Percentiles rank a stretch among this genome's conserved stretches.
Conservation (phyloP, 306 rosid genomes). For the Rosa persica region DNA sequence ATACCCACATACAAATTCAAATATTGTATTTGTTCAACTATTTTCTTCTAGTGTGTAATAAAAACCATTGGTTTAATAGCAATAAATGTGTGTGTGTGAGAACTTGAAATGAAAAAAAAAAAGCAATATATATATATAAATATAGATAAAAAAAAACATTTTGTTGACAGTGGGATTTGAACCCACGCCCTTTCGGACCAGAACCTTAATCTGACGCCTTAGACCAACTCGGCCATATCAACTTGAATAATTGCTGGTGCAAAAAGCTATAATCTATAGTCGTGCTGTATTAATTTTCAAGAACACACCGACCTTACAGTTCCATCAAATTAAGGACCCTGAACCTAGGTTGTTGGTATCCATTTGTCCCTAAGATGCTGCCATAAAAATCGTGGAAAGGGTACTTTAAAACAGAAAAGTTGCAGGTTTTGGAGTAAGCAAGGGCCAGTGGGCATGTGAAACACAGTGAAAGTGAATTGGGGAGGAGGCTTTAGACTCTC, state of each 20-base stretch:
- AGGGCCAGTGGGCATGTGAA: constrained; percentile 27
- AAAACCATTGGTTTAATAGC: too few species aligned
- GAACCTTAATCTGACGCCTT: constrained; percentile 69
- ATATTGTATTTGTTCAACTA: too few species aligned
- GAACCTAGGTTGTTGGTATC: constrained; percentile 29
- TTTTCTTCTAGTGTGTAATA: too few species aligned
- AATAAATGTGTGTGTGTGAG: too few species aligned
- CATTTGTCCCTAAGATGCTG: constrained; percentile 29
- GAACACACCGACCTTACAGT: neutral
- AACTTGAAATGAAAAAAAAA: too few species aligned
- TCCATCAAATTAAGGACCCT: constrained; percentile 24
- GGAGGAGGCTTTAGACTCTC: constrained; percentile 4
- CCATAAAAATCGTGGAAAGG: constrained; percentile 21
- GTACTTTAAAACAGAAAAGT: neutral
- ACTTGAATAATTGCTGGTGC: neutral
- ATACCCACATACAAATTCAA: too few species aligned
- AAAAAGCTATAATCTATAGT: too few species aligned
- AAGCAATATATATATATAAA: too few species aligned
- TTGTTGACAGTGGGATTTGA: constrained; percentile 73
- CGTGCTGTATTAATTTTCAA: too few species aligned
- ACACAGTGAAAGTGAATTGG: constrained; percentile 14
- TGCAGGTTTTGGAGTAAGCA: constrained; percentile 14
- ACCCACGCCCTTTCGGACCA: constrained; percentile 81
- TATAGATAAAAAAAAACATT: neutral
- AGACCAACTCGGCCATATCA: constrained; percentile 78